Evolutionary conservation across 257 asterid species (phyloP).

Genomic region (Solanum virginianum): DNA sequence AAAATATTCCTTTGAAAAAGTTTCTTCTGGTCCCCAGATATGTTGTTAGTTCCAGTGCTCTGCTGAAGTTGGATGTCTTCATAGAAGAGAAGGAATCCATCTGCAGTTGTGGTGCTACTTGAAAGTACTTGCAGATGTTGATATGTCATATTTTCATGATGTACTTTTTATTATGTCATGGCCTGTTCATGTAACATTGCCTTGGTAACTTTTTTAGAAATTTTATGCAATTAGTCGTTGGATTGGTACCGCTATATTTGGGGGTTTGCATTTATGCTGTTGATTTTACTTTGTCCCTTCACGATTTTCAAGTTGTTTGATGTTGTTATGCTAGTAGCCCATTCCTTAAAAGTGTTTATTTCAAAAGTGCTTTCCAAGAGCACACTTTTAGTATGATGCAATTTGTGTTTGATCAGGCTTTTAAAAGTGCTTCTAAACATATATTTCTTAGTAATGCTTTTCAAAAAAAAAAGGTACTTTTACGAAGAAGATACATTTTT

Average conservation of each 20-base stretch:
- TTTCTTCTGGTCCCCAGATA: slow-evolving; percentile 40
- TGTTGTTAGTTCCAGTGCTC: slow-evolving; percentile 2
- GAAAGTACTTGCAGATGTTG: not conserved
- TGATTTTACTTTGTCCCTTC: not conserved
- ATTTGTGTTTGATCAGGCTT: no score
- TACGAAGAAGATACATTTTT: no score
- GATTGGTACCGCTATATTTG: not conserved
- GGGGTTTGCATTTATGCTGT: not conserved
- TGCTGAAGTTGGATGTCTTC: slow-evolving; percentile 27
- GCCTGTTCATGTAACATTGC: not conserved
- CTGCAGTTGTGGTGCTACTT: not conserved
- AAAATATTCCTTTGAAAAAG: slow-evolving; percentile 7
- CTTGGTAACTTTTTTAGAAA: not conserved
- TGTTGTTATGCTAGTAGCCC: no score
- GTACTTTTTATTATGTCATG: not conserved
- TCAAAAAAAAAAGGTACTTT: no score
- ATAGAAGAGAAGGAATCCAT: slow-evolving; percentile 5
- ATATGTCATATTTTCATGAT: not conserved
- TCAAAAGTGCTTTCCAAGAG: no score
- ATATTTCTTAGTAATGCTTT: no score
- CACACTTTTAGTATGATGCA: no score
- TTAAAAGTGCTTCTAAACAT: no score
- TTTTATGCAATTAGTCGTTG: not conserved
- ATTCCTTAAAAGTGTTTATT: no score
- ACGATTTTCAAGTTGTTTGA: no score